Percentiles rank a stretch among this genome's conserved stretches.
Evolutionary conservation across 176 grass and related monocot species (phyloP).

Genomic region (Bothriochloa decipiens): DNA sequence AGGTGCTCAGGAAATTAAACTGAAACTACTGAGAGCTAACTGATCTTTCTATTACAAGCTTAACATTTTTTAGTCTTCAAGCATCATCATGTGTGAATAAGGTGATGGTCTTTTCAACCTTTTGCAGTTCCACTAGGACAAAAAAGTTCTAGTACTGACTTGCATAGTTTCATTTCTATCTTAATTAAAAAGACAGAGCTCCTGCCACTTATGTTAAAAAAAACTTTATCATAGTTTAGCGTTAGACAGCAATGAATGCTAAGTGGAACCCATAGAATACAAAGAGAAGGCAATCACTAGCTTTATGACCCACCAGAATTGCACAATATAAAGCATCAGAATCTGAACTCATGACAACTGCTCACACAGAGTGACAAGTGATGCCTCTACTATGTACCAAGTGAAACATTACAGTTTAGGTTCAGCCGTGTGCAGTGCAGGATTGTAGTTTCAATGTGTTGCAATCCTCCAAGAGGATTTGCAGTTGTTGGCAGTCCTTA

Average conservation of each 20-base stretch:
- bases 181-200: no score
- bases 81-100: neutral
- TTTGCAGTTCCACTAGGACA: neutral
- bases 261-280: neutral
- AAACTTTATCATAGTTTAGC: neutral
- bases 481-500: slow-evolving; percentile 36
- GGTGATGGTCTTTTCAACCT: slow-evolving; percentile 2
- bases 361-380: neutral
- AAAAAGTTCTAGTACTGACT: neutral
- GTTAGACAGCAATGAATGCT: slow-evolving; percentile 9
- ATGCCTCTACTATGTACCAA: slow-evolving; percentile 12
- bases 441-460: slow-evolving; percentile 2
- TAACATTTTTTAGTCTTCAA: neutral
- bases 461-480: slow-evolving; percentile 8
- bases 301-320: neutral
- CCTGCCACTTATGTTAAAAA: no score
- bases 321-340: neutral
- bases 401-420: slow-evolving; percentile 22
- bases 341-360: slow-evolving; percentile 9
- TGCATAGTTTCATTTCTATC: neutral
- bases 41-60: neutral
- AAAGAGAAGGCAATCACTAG: neutral
- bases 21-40: slow-evolving; percentile 9
- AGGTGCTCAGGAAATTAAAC: neutral
- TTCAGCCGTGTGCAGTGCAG: neutral